phyloP scores from a whole-genome alignment of 2,329 filamentous ascomycete genomes.

The Fusarium vanettenii region DNA sequence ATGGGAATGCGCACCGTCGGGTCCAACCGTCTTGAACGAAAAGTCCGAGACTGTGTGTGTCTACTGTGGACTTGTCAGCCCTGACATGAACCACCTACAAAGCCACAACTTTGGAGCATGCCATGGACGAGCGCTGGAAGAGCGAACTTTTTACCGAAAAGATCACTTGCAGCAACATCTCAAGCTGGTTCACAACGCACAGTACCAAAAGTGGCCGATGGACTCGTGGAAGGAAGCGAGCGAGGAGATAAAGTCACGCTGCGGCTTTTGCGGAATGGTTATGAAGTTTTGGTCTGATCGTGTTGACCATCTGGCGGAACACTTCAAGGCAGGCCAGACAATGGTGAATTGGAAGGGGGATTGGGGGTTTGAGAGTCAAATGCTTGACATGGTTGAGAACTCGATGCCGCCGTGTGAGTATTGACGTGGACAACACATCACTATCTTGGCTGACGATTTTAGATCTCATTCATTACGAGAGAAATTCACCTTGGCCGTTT shows the following conservation, averaged over 20 bases:
- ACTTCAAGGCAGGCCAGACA: constrained; percentile 47
- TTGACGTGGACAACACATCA: neutral
- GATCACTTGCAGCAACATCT: constrained; percentile 55
- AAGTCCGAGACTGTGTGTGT: constrained; percentile 53
- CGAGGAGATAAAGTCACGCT: constrained; percentile 43
- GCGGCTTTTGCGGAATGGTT: constrained; percentile 52
- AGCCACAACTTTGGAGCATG: constrained; percentile 55
- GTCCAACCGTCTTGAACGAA: constrained; percentile 51
- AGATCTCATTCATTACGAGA: constrained; percentile 53
- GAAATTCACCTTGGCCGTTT: constrained; percentile 49
- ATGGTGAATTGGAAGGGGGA: neutral
- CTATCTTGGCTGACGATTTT: neutral
- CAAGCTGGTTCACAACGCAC: constrained; percentile 21
- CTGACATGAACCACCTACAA: constrained; percentile 46
- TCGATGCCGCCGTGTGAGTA: constrained; percentile 51
- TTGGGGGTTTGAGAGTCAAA: constrained; percentile 46
- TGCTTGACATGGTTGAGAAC: constrained; percentile 52
- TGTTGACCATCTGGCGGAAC: constrained; percentile 52
- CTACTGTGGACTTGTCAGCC: constrained; percentile 34
- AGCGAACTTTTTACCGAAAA: constrained; percentile 56
- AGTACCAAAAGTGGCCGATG: constrained; percentile 53
- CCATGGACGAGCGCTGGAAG: constrained; percentile 57
- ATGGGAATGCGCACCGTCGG: constrained; percentile 55
- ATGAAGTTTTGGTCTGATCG: constrained; percentile 51
- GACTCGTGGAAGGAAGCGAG: constrained; percentile 49